Base-by-base conservation (phyloP, 768 basidiomycete species). In the Amanita brunnescens region DNA sequence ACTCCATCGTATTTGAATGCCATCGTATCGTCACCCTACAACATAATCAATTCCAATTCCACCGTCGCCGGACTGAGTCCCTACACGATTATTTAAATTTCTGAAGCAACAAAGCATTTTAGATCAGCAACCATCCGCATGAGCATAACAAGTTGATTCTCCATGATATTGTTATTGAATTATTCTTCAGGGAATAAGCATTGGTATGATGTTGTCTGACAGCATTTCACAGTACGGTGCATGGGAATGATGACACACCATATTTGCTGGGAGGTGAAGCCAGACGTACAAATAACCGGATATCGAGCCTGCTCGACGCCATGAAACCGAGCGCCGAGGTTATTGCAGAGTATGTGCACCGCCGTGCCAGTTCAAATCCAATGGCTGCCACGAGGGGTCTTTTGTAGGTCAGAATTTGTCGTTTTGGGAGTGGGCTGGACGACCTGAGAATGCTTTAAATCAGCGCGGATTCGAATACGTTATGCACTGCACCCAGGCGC, bases 381-480 rank as follows among this genome's bases (percentile, higher is more conserved):
- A 50, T 66, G 6, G 55, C 62, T 24, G 66, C 68, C 8, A 41
- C 67, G 1, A 53, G 61, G 14, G 58, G 54, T 9, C 58, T 58
- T 32, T 34, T 54, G 67, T 67, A 47, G 40, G 47, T 48, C 6
- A 26, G n/a, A 7, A 2, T 10, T 3, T 12, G 14, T 54, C 57
- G 13, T 33, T 61, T 8, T 66, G 59, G 57, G 48, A 61, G 26
- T 65, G 47, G 29, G 54, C 49, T 14, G 54, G 54, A 16, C 54
- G 41, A 2, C 57, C 61, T 2, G 64, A 63, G 16, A 54, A 64
- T n/a, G 57, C 61, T 16, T 40, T 59, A 55, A 53, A 56, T 51
- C 59, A 64, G 53, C 62, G 63, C 55, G 56, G 61, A 29, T 58
- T 64, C 55, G 47, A 61, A 62, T 65, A 63, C 47, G 13, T 50